Evolutionary conservation across 352 stramenopile genomes (phyloP).

Genomic region (Pythium sukuiense): DNA sequence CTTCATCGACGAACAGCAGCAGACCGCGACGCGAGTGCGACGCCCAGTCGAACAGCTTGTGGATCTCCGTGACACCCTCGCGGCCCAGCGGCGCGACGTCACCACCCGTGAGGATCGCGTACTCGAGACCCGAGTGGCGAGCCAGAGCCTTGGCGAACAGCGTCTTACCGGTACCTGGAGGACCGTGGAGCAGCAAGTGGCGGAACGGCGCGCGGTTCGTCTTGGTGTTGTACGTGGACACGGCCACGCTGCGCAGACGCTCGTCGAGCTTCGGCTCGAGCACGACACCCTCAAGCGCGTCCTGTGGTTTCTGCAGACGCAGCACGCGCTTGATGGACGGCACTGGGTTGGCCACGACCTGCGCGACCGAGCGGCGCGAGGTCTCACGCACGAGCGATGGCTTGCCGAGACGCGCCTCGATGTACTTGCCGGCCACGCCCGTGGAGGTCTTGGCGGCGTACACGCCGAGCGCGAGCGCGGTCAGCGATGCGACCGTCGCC

Average conservation of each 20-base stretch:
- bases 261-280: conserved; percentile 96
- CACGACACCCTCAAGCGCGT: conserved; percentile 98
- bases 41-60: conserved; percentile 99
- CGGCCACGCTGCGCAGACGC: conserved; percentile 25
- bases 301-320: conserved; percentile 85
- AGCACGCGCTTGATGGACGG: conserved; percentile 89
- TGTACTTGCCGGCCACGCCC: conserved; percentile 93
- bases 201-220: conserved; percentile 98
- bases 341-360: conserved; percentile 88
- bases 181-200: conserved; percentile 97
- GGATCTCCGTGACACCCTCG: conserved; percentile 98
- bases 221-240: conserved; percentile 67
- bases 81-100: conserved; percentile 97
- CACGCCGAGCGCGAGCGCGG: conserved; percentile 93
- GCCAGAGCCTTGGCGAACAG: conserved; percentile 98
- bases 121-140: conserved; percentile 96
- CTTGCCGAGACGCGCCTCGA: conserved; percentile 93
- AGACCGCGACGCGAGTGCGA: conserved; percentile 94
- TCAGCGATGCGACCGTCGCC: conserved; percentile 93
- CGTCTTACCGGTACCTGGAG: conserved; percentile 98
- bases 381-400: conserved; percentile 98
- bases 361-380: conserved; percentile 78
- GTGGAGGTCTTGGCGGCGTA: conserved; percentile 95
- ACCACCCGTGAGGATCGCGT: conserved; percentile 98
- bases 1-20: conserved; percentile 99